phyloP scores from a whole-genome alignment of 2,329 filamentous ascomycete genomes.

The Ophiostoma tasmaniense region DNA sequence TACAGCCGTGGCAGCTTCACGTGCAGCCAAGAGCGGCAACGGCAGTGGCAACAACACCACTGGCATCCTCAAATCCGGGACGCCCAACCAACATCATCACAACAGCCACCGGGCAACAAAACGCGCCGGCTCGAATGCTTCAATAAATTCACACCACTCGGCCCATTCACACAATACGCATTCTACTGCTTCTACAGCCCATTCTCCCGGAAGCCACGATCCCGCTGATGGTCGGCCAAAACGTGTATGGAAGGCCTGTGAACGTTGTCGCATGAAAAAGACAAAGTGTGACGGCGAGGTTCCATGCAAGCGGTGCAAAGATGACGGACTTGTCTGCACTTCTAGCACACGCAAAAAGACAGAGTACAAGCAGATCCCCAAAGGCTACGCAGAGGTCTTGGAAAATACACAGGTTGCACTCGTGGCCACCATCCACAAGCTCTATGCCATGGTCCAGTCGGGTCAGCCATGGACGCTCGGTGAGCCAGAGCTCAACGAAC shows the following conservation, averaged over 20 bases:
- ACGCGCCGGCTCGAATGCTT: conserved; percentile 31
- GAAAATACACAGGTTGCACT: conserved; percentile 58
- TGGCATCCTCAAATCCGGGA: not conserved
- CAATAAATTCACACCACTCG: conserved; percentile 26
- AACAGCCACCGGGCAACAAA: conserved; percentile 41
- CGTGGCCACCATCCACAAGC: conserved; percentile 56
- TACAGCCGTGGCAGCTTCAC: not conserved
- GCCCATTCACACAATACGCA: not conserved
- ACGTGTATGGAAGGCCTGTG: conserved; percentile 59
- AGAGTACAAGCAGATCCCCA: conserved; percentile 58
- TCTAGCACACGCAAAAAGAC: conserved; percentile 57
- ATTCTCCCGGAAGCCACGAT: conserved; percentile 30
- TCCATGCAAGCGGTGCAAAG: conserved; percentile 58
- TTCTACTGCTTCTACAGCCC: not conserved
- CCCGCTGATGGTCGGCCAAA: conserved; percentile 50
- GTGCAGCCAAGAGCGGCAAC: conserved; percentile 21
- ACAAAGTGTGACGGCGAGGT: conserved; percentile 62
- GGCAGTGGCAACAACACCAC: conserved; percentile 18
- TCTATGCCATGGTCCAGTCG: conserved; percentile 55
- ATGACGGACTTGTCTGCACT: conserved; percentile 56
- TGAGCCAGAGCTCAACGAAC: conserved; percentile 56
- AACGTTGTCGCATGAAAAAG: conserved; percentile 61
- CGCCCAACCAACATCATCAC: conserved; percentile 18
- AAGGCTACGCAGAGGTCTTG: conserved; percentile 55
- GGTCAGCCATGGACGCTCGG: conserved; percentile 51